Conservation (phyloP, 2,329 filamentous ascomycete species). For the Falciphora oryzae region DNA sequence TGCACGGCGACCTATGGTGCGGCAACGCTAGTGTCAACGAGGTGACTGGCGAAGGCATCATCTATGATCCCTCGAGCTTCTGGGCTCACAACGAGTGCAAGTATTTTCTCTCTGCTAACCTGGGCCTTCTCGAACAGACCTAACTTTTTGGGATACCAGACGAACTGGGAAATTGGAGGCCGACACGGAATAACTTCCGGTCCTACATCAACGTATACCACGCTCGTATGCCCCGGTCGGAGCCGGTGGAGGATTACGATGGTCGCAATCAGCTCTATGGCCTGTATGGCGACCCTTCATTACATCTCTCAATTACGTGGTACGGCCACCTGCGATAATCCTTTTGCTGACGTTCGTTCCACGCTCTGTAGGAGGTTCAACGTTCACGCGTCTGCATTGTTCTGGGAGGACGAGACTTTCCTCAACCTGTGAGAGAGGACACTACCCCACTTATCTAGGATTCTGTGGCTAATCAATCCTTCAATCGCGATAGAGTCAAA, state of each 20-base stretch:
- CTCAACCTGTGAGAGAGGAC: not conserved
- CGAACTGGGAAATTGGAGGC: slow-evolving; percentile 7
- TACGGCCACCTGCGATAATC: slow-evolving; percentile 19
- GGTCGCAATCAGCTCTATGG: slow-evolving; percentile 25
- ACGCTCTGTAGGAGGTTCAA: slow-evolving; percentile 16
- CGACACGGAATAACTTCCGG: not conserved
- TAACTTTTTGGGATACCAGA: not conserved
- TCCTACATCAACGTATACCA: not conserved
- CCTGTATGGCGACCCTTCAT: slow-evolving; percentile 12
- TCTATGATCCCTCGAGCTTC: slow-evolving; percentile 31
- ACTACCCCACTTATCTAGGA: no score
- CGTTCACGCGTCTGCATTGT: not conserved
- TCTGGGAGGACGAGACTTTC: not conserved
- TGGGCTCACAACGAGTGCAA: slow-evolving; percentile 33
- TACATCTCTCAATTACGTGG: not conserved
- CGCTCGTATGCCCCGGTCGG: slow-evolving; percentile 16
- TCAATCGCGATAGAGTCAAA: not conserved
- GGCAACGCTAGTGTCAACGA: slow-evolving; percentile 26
- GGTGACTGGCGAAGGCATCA: slow-evolving; percentile 22
- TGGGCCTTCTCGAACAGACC: not conserved
- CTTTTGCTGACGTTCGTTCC: slow-evolving; percentile 19
- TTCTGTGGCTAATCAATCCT: not conserved
- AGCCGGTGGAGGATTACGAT: slow-evolving; percentile 25
- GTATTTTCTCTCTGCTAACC: not conserved
- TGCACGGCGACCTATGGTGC: slow-evolving; percentile 37